Evolutionary conservation across 1,284 basidiomycete species (phyloP).

Genomic region (Schizophyllum commune): DNA sequence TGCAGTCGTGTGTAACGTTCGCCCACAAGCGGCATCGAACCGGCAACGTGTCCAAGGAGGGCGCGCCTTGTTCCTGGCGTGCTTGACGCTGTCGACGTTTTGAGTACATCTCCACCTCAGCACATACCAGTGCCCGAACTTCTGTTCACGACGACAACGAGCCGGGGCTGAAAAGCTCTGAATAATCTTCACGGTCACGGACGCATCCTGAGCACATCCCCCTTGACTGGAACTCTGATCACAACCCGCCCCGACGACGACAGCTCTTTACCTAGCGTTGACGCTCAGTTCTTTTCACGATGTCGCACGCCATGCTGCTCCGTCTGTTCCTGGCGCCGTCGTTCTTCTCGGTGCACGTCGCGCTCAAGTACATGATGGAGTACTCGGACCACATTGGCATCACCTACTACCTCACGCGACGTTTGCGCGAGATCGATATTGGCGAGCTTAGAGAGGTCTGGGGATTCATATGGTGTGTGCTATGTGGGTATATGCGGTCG

Average conservation of each 20-base stretch:
- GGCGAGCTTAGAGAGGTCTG: constrained; percentile 89
- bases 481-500: constrained; percentile 5
- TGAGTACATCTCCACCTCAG: background rate
- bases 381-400: constrained; percentile 94
- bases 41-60: background rate
- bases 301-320: constrained; percentile 77
- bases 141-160: background rate
- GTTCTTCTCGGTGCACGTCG: constrained; percentile 89
- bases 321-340: constrained; percentile 85
- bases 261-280: background rate
- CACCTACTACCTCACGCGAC: constrained; percentile 87
- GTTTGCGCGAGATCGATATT: constrained; percentile 71
- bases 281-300: constrained; percentile 12
- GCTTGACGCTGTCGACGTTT: background rate
- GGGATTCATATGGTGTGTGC: constrained; percentile 86
- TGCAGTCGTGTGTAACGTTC: no score
- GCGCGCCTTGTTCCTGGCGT: background rate
- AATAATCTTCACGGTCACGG: no score
- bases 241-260: background rate
- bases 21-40: no score
- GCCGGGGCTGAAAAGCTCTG: no score
- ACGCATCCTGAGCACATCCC: no score
- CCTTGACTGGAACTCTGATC: background rate
- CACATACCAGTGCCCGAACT: background rate
- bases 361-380: constrained; percentile 79